Base-by-base conservation (phyloP, 495 filamentous ascomycete species). In the Pyrenopolyporus hunteri region DNA sequence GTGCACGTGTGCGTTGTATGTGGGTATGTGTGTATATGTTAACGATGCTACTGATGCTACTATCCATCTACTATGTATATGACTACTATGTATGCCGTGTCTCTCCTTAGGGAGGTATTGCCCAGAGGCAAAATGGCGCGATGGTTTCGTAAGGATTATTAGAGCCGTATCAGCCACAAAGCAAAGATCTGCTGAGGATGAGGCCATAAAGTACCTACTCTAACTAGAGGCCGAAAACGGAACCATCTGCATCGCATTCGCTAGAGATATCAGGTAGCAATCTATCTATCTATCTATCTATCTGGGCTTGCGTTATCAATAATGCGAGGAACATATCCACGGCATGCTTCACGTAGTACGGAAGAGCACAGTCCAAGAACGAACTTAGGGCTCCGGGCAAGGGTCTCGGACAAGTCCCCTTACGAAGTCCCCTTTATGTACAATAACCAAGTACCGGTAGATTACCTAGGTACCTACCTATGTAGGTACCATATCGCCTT, bases 371-470 rank as follows among this genome's bases (percentile, higher is more conserved):
- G 44, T 48, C 29, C 57, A 23, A 42, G 48, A 28, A 36, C 39
- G 50, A 51, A 47, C 43, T 60, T 40, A 29, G 42, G 11, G 37
- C 43, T 60, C 46, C 32, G 42, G 11, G 37, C 40, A 43, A 31
- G 57, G 57, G 57, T 61, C 51, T 45, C 46, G 51, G 63, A 54
- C n/a, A n/a, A n/a, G n/a, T n/a, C n/a, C n/a, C n/a, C n/a, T n/a
- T n/a, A n/a, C n/a, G n/a, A n/a, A n/a, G n/a, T n/a, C n/a, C n/a
- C n/a, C n/a, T n/a, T n/a, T n/a, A n/a, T n/a, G n/a, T n/a, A n/a
- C n/a, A n/a, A n/a, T n/a, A n/a, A n/a, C n/a, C n/a, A n/a, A n/a
- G n/a, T n/a, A n/a, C n/a, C n/a, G n/a, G n/a, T n/a, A n/a, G n/a
- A n/a, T n/a, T n/a, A n/a, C n/a, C n/a, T n/a, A n/a, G n/a, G n/a